Conservation (phyloP, 805 yeast species). For the Yarrowia keelungensis region DNA sequence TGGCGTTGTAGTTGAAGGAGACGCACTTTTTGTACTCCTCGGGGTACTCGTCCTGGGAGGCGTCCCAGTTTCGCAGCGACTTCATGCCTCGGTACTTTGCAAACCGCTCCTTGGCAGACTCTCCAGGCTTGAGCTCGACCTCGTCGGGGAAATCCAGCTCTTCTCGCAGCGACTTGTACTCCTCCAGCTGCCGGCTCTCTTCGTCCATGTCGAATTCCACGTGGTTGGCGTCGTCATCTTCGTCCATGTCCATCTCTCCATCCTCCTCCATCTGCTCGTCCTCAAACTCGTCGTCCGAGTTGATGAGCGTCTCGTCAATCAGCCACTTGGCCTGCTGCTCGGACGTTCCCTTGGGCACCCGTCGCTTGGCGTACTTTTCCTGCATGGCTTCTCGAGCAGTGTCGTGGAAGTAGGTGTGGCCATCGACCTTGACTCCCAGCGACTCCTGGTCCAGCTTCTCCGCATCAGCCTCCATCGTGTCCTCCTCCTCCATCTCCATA, state of each 20-base stretch:
- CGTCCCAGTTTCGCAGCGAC: slow-evolving; percentile 86
- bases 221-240: slow-evolving; percentile 57
- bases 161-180: slow-evolving; percentile 71
- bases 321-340: slow-evolving; percentile 81
- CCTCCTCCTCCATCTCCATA: slow-evolving; percentile 47
- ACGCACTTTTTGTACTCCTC: slow-evolving; percentile 76
- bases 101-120: slow-evolving; percentile 76
- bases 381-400: slow-evolving; percentile 47
- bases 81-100: slow-evolving; percentile 86
- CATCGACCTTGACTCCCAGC: slow-evolving; percentile 59
- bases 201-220: slow-evolving; percentile 82
- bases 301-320: slow-evolving; percentile 55
- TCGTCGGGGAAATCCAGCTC: slow-evolving; percentile 97
- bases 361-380: slow-evolving; percentile 48
- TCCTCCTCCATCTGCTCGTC: slow-evolving; percentile 47
- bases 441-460: slow-evolving; percentile 48
- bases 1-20: slow-evolving; percentile 78
- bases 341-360: slow-evolving; percentile 73
- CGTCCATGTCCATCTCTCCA: slow-evolving; percentile 50
- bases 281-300: slow-evolving; percentile 52
- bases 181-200: slow-evolving; percentile 75
- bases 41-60: slow-evolving; percentile 84
- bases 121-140: slow-evolving; percentile 79
- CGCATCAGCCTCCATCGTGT: slow-evolving; percentile 46
- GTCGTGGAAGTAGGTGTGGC: slow-evolving; percentile 58